Percentiles rank a stretch among this genome's conserved stretches.
These are phyloP conservation scores for Anisodus tanguticus DNA, from an alignment of 257 asterid species.

Conservation along the genomic window DNA sequence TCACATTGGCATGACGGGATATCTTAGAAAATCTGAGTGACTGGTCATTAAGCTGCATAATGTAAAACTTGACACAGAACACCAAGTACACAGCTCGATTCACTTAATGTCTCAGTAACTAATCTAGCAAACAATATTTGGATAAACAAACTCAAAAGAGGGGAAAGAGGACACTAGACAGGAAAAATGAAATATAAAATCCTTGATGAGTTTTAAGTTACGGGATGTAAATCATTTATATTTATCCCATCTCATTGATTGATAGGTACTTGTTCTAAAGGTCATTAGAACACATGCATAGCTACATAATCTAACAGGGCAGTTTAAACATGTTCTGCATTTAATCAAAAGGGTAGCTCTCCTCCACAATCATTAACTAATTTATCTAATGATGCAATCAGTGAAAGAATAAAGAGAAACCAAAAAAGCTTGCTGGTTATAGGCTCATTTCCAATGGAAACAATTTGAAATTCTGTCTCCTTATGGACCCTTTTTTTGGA, in stretches of 20 bases:
- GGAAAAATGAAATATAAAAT: neutral
- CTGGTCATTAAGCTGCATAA: slow-evolving; percentile 68
- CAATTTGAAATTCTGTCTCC: neutral
- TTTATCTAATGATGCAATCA: neutral
- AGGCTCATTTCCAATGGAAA: neutral
- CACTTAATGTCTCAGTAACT: neutral
- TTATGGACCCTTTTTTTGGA: neutral
- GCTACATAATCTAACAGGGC: neutral
- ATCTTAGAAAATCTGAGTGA: slow-evolving; percentile 62
- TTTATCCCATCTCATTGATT: slow-evolving; percentile 6
- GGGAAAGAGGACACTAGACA: neutral
- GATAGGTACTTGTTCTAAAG: neutral
- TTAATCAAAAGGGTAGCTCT: neutral
- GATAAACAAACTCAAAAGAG: neutral
- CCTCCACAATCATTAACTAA: neutral
- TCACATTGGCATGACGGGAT: slow-evolving; percentile 76
- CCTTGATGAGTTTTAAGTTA: neutral
- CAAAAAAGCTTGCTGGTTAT: neutral
- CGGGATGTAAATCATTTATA: neutral
- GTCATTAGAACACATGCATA: neutral
- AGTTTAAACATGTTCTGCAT: neutral
- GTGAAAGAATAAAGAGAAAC: neutral
- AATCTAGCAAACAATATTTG: neutral
- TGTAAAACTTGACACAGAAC: slow-evolving; percentile 54
- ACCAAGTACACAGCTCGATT: slow-evolving; percentile 1